Evolutionary conservation across 495 filamentous ascomycete genomes (phyloP).

Genomic region (Hyphodiscus hymeniophilus): DNA sequence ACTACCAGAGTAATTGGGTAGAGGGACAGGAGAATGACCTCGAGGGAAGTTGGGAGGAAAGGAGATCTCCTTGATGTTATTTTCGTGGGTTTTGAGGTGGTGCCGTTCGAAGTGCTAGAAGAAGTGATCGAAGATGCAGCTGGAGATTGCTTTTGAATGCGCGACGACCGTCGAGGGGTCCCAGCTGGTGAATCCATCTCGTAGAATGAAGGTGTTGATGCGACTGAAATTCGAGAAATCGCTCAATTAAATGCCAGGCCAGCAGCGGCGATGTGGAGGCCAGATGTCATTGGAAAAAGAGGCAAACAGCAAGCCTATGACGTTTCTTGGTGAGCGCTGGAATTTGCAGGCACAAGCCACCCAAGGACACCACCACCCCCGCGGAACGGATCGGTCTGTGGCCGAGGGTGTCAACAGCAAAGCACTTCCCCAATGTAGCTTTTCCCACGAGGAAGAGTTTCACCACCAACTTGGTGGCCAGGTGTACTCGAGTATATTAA

Average conservation of each 20-base stretch:
- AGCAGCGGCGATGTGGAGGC: conserved; percentile 10
- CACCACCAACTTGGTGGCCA: background rate
- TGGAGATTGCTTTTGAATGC: conserved; percentile 13
- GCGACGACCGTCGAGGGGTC: conserved; percentile 18
- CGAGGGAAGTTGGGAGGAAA: conserved; percentile 47
- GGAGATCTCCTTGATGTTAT: conserved; percentile 15
- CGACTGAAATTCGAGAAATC: conserved; percentile 1
- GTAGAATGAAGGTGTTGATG: conserved; percentile 7
- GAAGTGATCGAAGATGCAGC: background rate
- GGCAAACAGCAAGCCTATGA: conserved; percentile 14
- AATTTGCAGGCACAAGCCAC: background rate
- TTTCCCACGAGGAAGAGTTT: background rate
- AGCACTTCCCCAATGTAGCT: background rate
- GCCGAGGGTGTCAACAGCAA: background rate
- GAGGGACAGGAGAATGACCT: conserved; percentile 49
- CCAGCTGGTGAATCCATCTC: conserved; percentile 19
- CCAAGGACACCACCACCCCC: too few species aligned
- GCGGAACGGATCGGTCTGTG: background rate
- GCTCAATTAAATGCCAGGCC: background rate
- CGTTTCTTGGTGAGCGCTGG: conserved; percentile 6
- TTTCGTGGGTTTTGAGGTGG: background rate
- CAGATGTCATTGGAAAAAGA: conserved; percentile 8
- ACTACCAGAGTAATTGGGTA: conserved; percentile 73
- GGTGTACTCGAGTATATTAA: background rate
- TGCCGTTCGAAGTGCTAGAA: background rate